Evolutionary conservation across 306 rosid genomes (phyloP), one percentile per base, ranked within the genome.

Genomic region (Adenanthera pavonina): DNA sequence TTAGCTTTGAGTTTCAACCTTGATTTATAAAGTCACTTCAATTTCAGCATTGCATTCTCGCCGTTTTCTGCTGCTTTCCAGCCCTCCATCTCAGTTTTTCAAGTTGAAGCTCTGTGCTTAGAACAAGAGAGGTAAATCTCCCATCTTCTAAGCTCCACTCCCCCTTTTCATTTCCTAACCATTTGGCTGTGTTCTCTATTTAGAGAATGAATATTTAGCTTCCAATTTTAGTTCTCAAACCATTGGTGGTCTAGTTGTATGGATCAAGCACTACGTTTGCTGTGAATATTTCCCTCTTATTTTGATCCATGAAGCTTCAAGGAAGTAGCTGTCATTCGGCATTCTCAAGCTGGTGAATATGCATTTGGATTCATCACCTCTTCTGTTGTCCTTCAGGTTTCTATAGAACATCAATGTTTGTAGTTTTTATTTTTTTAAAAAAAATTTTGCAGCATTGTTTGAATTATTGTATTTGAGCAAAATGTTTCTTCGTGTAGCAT

Each of bases 321-420:
- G 90, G 98, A 94, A 88, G 98, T 94, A 78, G 98, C 98, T 61
- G 91, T 94, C 76, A 94, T 94, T 79, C 92, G 98, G 83, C 98
- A 94, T 87, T 97, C 98, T 40, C 98, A 97, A 77, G 76, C 92
- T 79, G 98, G 98, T 75, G 98, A 94, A 94, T 94, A 94, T 86
- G 98, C 98, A 61, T 92, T 94, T 78, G 98, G 97, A 75, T 94
- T 94, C 91, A 94, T 94, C 73, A 94, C 98, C 52, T 94, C 98
- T 51, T 89, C 94, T 2, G 94, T 94, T 68, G 81, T 87, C 84
- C 97, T 94, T 79, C 98, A 94, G 98, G 98, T 94, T 57, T 82
- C 82, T 25, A 67, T 41, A 7, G 25, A 33, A 76, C 60, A 49
- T 84, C 14, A 74, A 48, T 69, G 16, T 65, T 77, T 54, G 35